Evolutionary conservation across 2,329 filamentous ascomycete genomes (phyloP).

Genomic region (Penicillium sp.): DNA sequence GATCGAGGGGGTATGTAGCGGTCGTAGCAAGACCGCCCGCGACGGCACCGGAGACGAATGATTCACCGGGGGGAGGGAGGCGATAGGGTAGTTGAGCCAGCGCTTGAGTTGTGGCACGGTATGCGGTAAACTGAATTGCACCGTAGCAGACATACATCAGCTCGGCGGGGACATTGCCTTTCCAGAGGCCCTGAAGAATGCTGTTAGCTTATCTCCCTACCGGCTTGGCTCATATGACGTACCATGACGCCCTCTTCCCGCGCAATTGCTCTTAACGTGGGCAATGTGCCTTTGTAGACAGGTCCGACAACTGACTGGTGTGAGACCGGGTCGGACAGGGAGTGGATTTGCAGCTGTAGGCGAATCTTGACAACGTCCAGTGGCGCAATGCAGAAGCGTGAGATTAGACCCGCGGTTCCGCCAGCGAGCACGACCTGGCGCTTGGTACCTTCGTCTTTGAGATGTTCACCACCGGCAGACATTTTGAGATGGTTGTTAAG

Average conservation of each 20-base stretch:
- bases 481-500: slow-evolving; percentile 49
- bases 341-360: slow-evolving; percentile 86
- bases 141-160: slow-evolving; percentile 89
- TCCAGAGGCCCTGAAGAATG: slow-evolving; percentile 68
- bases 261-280: slow-evolving; percentile 72
- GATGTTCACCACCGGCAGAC: slow-evolving; percentile 58
- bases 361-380: slow-evolving; percentile 98
- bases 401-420: slow-evolving; percentile 75
- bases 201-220: slow-evolving; percentile 1
- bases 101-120: slow-evolving; percentile 67
- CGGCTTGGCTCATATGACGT: slow-evolving; percentile 12
- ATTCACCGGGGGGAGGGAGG: slow-evolving; percentile 65
- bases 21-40: slow-evolving; percentile 80
- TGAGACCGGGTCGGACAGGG: slow-evolving; percentile 67
- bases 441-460: slow-evolving; percentile 69
- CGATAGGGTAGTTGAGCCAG: slow-evolving; percentile 53
- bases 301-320: slow-evolving; percentile 47
- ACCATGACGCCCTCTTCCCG: slow-evolving; percentile 73
- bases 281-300: slow-evolving; percentile 66
- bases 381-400: slow-evolving; percentile 90
- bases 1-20: slow-evolving; percentile 84
- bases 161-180: slow-evolving; percentile 95
- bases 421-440: slow-evolving; percentile 63
- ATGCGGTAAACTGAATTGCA: slow-evolving; percentile 82
- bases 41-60: slow-evolving; percentile 75